phyloP scores from a whole-genome alignment of 192 early-diverging fungal species.

The Umbelopsis ramanniana region DNA sequence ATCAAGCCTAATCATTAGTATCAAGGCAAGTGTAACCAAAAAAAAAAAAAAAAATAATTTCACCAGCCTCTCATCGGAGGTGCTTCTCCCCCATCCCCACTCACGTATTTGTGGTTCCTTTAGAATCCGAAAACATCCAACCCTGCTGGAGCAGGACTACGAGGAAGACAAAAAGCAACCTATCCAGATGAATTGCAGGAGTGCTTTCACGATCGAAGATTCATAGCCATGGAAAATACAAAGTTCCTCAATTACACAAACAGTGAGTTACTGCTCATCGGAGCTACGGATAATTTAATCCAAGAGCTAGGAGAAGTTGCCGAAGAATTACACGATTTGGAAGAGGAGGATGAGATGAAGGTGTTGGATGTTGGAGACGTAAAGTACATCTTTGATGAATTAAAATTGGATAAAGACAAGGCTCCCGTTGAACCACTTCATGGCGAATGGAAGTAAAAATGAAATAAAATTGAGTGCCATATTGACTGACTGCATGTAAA shows the following conservation, averaged over 20 bases:
- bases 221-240: slow-evolving; percentile 36
- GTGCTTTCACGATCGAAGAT: slow-evolving; percentile 35
- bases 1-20: slow-evolving; percentile 43
- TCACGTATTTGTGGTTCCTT: neutral
- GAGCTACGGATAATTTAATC: slow-evolving; percentile 40
- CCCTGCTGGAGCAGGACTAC: slow-evolving; percentile 21
- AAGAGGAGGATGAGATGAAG: slow-evolving; percentile 39
- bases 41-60: neutral
- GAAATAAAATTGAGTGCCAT: slow-evolving; percentile 51
- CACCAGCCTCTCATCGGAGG: neutral
- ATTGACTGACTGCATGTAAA: slow-evolving; percentile 42
- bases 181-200: slow-evolving; percentile 31
- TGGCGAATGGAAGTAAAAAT: slow-evolving; percentile 43
- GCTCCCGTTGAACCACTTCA: slow-evolving; percentile 34
- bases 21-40: slow-evolving; percentile 34
- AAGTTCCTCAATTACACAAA: slow-evolving; percentile 40
- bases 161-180: slow-evolving; percentile 27
- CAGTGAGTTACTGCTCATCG: slow-evolving; percentile 46
- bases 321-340: slow-evolving; percentile 34
- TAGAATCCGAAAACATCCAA: slow-evolving; percentile 33
- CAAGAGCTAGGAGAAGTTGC: slow-evolving; percentile 42
- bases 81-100: neutral
- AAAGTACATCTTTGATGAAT: slow-evolving; percentile 41
- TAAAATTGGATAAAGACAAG: slow-evolving; percentile 28
- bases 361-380: slow-evolving; percentile 32